Evolutionary conservation across 441 rosid species (phyloP).

Genomic region (Bocquillonia castaneifolia): DNA sequence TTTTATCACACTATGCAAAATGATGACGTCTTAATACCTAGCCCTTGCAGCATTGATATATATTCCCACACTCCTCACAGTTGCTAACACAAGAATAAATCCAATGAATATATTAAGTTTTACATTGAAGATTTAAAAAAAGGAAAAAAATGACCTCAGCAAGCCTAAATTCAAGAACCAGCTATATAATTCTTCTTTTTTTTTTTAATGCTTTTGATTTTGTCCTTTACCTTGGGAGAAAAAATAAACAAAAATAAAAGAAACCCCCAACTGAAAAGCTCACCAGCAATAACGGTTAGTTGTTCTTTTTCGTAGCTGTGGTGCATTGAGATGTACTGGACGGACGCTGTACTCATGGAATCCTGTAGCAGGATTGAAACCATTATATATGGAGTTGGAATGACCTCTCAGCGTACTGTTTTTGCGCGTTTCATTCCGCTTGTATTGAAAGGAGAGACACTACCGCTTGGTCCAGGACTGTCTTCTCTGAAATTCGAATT

Average conservation of each 20-base stretch:
- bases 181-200: conserved; percentile 29
- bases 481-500: conserved; percentile 91
- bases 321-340: conserved; percentile 30
- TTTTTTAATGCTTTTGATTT: conserved; percentile 13
- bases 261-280: conserved; percentile 35
- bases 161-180: conserved; percentile 39
- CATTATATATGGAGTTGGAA: conserved; percentile 1
- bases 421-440: conserved; percentile 95
- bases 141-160: conserved; percentile 39
- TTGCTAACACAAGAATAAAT: conserved; percentile 53
- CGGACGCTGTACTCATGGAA: conserved; percentile 27
- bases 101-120: conserved; percentile 52
- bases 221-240: conserved; percentile 14
- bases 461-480: conserved; percentile 90
- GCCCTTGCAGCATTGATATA: conserved; percentile 22
- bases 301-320: conserved; percentile 35
- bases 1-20: not conserved
- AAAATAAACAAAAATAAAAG: conserved; percentile 23
- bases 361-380: conserved; percentile 25
- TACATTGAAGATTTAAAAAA: conserved; percentile 3
- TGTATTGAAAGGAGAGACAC: conserved; percentile 84
- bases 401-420: conserved; percentile 59
- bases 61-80: conserved; percentile 35
- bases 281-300: conserved; percentile 50
- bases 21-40: conserved; percentile 30